Conservation (phyloP, 75 land plant genomes). For the Picea sitchensis region DNA sequence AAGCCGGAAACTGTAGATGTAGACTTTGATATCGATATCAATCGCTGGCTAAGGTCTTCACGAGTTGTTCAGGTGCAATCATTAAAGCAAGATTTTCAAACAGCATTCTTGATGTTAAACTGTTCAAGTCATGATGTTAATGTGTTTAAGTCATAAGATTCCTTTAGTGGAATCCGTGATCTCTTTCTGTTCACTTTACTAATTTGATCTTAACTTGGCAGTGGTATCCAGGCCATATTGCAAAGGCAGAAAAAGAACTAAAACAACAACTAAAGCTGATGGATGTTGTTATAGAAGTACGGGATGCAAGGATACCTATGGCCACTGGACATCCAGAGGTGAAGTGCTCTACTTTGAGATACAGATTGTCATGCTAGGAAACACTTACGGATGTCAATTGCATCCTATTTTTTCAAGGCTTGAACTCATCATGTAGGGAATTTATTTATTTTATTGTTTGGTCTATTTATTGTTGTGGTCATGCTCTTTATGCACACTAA, state of each 20-base stretch:
- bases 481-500: constrained; percentile 4
- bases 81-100: background rate
- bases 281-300: constrained; percentile 97
- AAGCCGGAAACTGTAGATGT: background rate
- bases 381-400: background rate
- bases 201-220: constrained; percentile 20
- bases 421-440: background rate
- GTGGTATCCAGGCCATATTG: constrained; percentile 99
- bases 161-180: background rate
- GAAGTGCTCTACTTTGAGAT: background rate
- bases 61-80: constrained; percentile 4
- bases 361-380: background rate
- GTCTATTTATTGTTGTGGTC: constrained; percentile 7
- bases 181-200: background rate
- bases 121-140: background rate
- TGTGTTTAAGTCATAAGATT: no score
- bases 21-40: constrained; percentile 11
- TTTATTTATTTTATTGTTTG: background rate
- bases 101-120: background rate
- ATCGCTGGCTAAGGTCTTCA: constrained; percentile 10
- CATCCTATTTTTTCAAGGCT: background rate
- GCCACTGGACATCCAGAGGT: constrained; percentile 94
- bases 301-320: constrained; percentile 97
- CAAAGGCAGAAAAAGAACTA: constrained; percentile 90
- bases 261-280: constrained; percentile 85